phyloP scores from a whole-genome alignment of 176 grass and related monocot genomes.

The Avena insularis region DNA sequence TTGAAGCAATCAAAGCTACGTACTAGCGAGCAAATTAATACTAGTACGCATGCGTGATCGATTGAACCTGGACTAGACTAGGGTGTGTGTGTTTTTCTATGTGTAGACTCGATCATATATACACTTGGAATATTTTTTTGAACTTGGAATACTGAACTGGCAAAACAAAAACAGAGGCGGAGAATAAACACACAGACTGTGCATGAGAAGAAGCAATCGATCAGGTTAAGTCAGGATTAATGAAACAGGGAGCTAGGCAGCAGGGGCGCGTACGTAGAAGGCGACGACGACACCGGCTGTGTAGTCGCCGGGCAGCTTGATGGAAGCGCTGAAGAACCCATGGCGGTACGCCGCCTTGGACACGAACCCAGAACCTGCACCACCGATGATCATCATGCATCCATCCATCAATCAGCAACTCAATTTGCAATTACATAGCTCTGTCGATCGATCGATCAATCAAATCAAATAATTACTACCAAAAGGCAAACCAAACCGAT shows the following conservation, averaged over 20 bases:
- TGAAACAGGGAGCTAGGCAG: too few species aligned
- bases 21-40: neutral
- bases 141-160: neutral
- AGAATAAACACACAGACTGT: neutral
- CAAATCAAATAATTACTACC: neutral
- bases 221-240: neutral
- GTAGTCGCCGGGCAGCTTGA: slow-evolving; percentile 73
- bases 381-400: neutral
- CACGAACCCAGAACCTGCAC: slow-evolving; percentile 79
- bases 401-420: neutral
- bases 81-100: neutral
- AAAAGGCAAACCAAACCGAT: neutral
- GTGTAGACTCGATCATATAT: neutral
- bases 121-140: too few species aligned
- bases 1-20: neutral
- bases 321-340: slow-evolving; percentile 85
- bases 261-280: slow-evolving; percentile 67
- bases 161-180: neutral
- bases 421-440: too few species aligned
- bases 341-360: slow-evolving; percentile 71
- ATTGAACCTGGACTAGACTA: neutral
- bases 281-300: slow-evolving; percentile 88
- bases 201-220: neutral
- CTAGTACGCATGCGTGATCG: neutral
- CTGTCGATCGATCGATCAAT: neutral